These are phyloP conservation scores for Myxozyma neglecta DNA, from an alignment of 805 yeast species.

Conservation along the genomic window DNA sequence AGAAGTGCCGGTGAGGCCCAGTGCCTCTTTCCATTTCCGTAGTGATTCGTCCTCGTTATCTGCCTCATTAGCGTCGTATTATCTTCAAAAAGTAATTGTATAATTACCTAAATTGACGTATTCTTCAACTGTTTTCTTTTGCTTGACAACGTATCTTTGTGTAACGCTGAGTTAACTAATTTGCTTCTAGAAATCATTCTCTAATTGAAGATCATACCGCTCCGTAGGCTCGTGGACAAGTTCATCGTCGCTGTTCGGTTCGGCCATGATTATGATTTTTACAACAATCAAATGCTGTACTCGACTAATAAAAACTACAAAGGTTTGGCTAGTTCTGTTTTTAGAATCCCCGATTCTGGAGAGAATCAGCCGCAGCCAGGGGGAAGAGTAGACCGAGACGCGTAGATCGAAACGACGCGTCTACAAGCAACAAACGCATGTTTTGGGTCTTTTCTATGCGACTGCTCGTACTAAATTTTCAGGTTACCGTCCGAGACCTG, in stretches of 20 bases:
- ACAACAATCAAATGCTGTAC: neutral
- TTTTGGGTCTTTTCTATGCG: no score
- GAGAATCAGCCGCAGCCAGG: no score
- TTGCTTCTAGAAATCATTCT: neutral
- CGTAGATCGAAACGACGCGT: no score
- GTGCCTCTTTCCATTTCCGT: slow-evolving; percentile 86
- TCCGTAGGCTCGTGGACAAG: slow-evolving; percentile 16
- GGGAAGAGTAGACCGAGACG: no score
- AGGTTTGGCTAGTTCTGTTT: neutral
- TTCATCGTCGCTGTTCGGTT: slow-evolving; percentile 16
- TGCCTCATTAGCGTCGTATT: neutral
- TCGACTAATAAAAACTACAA: neutral
- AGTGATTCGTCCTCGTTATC: slow-evolving; percentile 90
- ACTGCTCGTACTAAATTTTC: no score
- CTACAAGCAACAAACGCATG: no score
- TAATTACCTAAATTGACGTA: slow-evolving; percentile 56
- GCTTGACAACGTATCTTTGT: slow-evolving; percentile 53
- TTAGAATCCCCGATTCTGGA: no score
- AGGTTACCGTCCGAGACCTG: no score
- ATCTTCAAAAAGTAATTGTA: neutral
- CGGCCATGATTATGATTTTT: neutral
- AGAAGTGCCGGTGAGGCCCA: slow-evolving; percentile 54
- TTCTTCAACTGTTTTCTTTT: slow-evolving; percentile 77
- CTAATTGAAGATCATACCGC: slow-evolving; percentile 11
- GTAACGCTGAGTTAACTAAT: neutral